These are phyloP conservation scores for Pezicula radicicola DNA, from an alignment of 2,329 filamentous ascomycete species.

Conservation along the genomic window DNA sequence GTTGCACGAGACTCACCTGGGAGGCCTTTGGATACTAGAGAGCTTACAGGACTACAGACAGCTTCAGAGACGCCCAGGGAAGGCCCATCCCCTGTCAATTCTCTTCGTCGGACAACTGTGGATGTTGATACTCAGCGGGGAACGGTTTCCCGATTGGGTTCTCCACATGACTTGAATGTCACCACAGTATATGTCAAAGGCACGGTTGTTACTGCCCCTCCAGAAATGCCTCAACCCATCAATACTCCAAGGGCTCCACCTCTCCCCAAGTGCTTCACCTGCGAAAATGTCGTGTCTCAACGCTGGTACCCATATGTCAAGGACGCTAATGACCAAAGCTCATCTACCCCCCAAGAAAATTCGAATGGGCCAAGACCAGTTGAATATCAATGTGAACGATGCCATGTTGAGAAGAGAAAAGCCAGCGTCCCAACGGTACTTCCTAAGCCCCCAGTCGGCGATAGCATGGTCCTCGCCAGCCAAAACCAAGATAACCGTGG, in stretches of 20 bases:
- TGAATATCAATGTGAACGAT: slow-evolving; percentile 1
- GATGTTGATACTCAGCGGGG: no score
- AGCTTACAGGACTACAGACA: no score
- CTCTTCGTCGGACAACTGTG: no score
- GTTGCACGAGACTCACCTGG: no score
- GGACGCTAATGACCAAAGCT: neutral
- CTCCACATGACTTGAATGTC: no score
- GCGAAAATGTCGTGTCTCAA: neutral
- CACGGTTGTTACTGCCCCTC: neutral
- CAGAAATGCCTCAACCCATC: neutral
- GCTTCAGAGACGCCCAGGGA: no score
- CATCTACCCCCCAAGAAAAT: neutral
- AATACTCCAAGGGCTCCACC: neutral
- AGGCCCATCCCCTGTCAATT: no score
- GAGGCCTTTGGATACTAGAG: no score
- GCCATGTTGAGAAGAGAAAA: neutral
- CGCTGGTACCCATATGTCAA: neutral
- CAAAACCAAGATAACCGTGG: no score
- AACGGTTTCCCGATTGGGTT: no score
- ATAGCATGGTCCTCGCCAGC: no score
- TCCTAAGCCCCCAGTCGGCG: neutral
- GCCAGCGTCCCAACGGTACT: neutral
- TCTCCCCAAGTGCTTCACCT: neutral
- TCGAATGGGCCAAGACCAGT: neutral
- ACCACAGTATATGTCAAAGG: no score